These are phyloP conservation scores for Aspergillus sp. DNA, from an alignment of 2,329 filamentous ascomycete species.

Conservation along the genomic window DNA sequence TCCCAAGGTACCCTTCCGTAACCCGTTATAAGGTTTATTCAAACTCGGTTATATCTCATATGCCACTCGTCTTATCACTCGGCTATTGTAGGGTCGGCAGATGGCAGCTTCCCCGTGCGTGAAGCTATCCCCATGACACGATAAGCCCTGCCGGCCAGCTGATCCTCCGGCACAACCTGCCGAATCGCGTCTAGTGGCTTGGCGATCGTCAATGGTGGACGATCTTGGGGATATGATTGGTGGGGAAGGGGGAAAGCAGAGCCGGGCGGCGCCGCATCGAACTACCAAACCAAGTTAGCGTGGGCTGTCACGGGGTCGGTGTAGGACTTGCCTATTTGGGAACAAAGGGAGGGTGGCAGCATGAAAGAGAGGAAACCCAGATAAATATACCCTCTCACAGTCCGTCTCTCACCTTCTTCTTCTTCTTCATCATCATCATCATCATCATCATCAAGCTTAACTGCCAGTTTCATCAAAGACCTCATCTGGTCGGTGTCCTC, in stretches of 20 bases:
- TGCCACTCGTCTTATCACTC: background rate
- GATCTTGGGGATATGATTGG: conserved; percentile 1
- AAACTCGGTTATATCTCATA: background rate
- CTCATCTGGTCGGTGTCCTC: background rate
- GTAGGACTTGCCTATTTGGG: conserved; percentile 9
- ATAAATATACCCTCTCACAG: background rate
- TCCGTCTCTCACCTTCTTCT: background rate
- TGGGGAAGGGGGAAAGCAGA: background rate
- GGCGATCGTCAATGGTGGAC: conserved; percentile 1
- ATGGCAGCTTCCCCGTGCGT: background rate
- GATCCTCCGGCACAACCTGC: conserved; percentile 11
- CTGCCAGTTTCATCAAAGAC: background rate
- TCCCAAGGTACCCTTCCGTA: background rate
- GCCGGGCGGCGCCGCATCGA: conserved; percentile 5
- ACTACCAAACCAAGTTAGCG: conserved; percentile 2
- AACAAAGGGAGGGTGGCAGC: background rate
- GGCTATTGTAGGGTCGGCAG: background rate
- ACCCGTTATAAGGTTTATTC: background rate
- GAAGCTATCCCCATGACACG: background rate
- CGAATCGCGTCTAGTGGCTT: conserved; percentile 7
- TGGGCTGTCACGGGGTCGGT: background rate
- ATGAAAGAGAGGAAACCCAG: background rate
- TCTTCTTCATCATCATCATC: background rate
- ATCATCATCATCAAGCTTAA: background rate
- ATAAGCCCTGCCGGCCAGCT: conserved; percentile 6